Evolutionary conservation across 306 rosid genomes (phyloP), one percentile per base, ranked within the genome.

Genomic region (Quercus rubra): DNA sequence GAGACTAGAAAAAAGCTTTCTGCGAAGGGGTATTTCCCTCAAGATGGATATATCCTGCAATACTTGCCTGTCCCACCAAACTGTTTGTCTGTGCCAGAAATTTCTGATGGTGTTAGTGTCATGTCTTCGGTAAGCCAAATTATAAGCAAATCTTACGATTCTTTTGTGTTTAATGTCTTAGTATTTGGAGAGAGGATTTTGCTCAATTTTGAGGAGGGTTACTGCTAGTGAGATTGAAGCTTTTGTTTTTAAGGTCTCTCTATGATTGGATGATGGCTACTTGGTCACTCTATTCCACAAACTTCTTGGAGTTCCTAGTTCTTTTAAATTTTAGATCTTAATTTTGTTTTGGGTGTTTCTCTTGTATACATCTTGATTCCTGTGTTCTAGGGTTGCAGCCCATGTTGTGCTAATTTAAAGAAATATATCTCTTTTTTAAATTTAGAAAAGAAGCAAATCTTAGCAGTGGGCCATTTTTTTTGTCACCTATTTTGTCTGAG

Each of bases 61-160:
- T 81, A 82, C 75, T 81, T 95, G 75, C 99, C 99, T 1, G 98
- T 95, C 14, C 98, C 99, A 18, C 99, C 99, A 27, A 95, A 95
- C 71, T 95, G 99, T 80, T 78, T 95, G 81, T 91, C 96, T 0
- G 98, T 93, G 21, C 99, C 99, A 6, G 97, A 82, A 76, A 92
- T 91, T 84, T 95, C 99, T n/a, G 99, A 95, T 74, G 99, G 99
- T n/a, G 84, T 93, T 82, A 95, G 85, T 43, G 81, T 91, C 73
- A 90, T 95, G 92, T 87, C 98, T 15, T 85, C 91, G 87, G 99
- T 95, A 82, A 87, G 96, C 51, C 52, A 79, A 76, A 84, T 67
- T 70, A 63, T 21, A 6, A 64, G 33, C 41, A n/a, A 54, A 59
- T 78, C 66, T 38, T 68, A 19, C n/a, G 19, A 49, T 49, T 49